These are phyloP conservation scores for Maudiozyma saulgeensis DNA, from an alignment of 805 yeast species.

Conservation along the genomic window DNA sequence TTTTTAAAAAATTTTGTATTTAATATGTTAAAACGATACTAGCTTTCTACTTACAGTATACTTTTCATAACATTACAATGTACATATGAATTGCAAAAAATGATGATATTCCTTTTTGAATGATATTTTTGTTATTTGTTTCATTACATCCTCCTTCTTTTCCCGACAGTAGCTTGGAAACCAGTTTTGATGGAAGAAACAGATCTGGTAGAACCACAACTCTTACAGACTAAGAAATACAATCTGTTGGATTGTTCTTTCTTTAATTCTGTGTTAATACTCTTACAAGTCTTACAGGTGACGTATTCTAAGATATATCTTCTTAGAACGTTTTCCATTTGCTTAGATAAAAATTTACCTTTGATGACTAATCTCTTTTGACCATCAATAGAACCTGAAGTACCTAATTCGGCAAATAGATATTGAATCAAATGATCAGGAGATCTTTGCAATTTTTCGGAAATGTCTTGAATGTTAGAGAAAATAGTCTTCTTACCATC, in stretches of 20 bases:
- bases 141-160: constrained; percentile 56
- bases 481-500: constrained; percentile 98
- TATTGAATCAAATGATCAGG: constrained; percentile 96
- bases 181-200: constrained; percentile 97
- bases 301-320: constrained; percentile 95
- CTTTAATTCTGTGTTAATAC: constrained; percentile 90
- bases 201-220: constrained; percentile 95
- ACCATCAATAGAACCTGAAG: constrained; percentile 98
- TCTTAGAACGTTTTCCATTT: constrained; percentile 91
- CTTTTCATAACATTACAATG: constrained; percentile 2
- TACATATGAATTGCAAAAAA: constrained; percentile 3
- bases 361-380: constrained; percentile 92
- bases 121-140: neutral
- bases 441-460: constrained; percentile 88
- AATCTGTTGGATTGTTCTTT: constrained; percentile 94
- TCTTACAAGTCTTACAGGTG: constrained; percentile 97
- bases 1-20: neutral
- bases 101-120: constrained; percentile 1
- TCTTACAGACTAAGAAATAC: constrained; percentile 94
- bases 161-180: constrained; percentile 96
- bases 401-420: constrained; percentile 97
- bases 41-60: neutral
- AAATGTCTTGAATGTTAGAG: constrained; percentile 90
- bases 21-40: neutral
- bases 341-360: constrained; percentile 97